Conservation (phyloP, 352 stramenopile species). For the Phytophthora cactorum region DNA sequence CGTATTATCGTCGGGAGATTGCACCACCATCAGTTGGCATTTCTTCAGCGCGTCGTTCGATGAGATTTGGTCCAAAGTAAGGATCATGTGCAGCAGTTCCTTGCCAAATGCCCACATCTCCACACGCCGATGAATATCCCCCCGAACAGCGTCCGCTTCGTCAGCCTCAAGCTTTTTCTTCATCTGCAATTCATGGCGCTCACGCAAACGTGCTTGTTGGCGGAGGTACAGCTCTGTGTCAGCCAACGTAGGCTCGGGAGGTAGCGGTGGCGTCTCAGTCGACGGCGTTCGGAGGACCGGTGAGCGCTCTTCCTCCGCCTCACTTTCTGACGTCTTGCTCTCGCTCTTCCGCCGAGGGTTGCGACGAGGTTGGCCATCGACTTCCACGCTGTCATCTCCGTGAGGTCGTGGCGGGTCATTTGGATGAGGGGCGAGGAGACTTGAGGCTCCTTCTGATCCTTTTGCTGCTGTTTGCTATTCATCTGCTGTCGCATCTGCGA, state of each 20-base stretch:
- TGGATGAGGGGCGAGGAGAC: conserved; percentile 15
- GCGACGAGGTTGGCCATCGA: conserved; percentile 38
- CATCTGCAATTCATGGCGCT: conserved; percentile 82
- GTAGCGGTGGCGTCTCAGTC: conserved; percentile 56
- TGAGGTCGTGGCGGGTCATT: conserved; percentile 33
- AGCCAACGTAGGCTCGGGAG: conserved; percentile 70
- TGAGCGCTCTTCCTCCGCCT: conserved; percentile 45
- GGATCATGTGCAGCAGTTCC: conserved; percentile 82
- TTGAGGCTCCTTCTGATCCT: conserved; percentile 41
- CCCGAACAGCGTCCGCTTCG: conserved; percentile 78
- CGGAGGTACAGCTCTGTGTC: conserved; percentile 83
- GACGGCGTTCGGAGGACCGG: conserved; percentile 12
- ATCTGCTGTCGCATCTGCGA: conserved; percentile 88
- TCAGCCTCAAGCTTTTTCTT: conserved; percentile 84
- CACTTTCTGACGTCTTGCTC: conserved; percentile 65
- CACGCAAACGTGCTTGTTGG: conserved; percentile 82
- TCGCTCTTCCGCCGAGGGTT: conserved; percentile 51
- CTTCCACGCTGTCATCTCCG: conserved; percentile 39
- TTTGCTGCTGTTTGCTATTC: conserved; percentile 71
- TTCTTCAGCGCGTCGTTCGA: conserved; percentile 75
- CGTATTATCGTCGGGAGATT: conserved; percentile 82
- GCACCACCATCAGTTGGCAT: conserved; percentile 78
- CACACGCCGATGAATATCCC: conserved; percentile 75
- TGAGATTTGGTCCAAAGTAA: conserved; percentile 86
- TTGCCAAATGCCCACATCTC: conserved; percentile 89